These are phyloP conservation scores for Euphorbia corollata DNA, from an alignment of 441 rosid genomes.

Conservation along the genomic window DNA sequence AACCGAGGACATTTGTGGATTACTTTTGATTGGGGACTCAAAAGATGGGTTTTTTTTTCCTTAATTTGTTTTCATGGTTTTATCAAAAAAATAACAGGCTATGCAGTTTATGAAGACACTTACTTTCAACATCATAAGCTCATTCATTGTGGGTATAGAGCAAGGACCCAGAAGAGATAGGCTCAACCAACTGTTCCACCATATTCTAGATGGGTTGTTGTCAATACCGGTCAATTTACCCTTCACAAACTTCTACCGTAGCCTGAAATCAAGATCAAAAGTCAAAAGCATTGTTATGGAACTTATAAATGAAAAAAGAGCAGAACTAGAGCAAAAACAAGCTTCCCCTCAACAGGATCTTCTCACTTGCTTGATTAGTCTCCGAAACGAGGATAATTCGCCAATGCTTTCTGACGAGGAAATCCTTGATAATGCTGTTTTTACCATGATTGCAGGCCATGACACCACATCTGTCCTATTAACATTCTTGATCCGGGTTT, in stretches of 20 bases:
- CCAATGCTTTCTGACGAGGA: slow-evolving; percentile 6
- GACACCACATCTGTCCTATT: background rate
- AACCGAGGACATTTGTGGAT: no score
- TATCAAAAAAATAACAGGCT: background rate
- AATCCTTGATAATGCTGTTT: background rate
- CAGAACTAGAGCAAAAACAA: slow-evolving; percentile 25
- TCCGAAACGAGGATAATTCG: background rate
- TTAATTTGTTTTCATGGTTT: background rate
- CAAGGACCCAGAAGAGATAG: slow-evolving; percentile 1
- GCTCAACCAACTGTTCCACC: background rate
- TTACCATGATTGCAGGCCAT: background rate
- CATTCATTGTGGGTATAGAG: background rate
- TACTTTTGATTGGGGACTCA: no score
- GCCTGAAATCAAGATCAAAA: slow-evolving; percentile 29
- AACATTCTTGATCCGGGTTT: background rate
- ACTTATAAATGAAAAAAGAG: slow-evolving; percentile 28
- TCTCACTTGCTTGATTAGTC: background rate
- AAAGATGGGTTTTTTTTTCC: no score
- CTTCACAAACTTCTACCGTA: slow-evolving; percentile 29
- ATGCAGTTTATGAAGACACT: slow-evolving; percentile 3
- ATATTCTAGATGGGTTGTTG: background rate
- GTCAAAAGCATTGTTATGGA: slow-evolving; percentile 24
- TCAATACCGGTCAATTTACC: slow-evolving; percentile 31
- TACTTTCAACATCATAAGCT: background rate
- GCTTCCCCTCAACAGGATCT: slow-evolving; percentile 5